Conservation (phyloP, 1,139 yeast genomes). For the Hemisphaericaspora subhashii region DNA sequence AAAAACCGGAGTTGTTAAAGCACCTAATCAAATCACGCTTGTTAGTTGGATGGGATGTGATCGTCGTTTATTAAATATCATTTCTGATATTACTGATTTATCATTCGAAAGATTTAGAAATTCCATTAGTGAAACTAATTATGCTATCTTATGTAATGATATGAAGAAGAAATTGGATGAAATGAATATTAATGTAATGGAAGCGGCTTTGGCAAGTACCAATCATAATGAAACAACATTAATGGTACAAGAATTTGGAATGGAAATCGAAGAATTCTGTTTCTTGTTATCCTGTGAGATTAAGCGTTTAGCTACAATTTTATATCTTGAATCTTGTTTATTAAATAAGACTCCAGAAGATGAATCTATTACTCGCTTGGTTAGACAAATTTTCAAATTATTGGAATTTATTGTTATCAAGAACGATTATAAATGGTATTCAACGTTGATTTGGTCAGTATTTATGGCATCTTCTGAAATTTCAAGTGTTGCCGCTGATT, state of each 20-base stretch:
- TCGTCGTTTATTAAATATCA: slow-evolving; percentile 23
- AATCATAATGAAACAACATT: slow-evolving; percentile 1
- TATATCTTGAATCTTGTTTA: slow-evolving; percentile 30
- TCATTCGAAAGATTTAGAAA: slow-evolving; percentile 27
- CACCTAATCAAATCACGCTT: slow-evolving; percentile 7
- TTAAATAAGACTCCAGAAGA: slow-evolving; percentile 22
- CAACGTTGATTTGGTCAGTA: slow-evolving; percentile 27
- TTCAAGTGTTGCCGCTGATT: slow-evolving; percentile 20
- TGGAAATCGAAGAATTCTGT: slow-evolving; percentile 23
- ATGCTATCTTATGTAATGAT: slow-evolving; percentile 15
- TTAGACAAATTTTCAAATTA: slow-evolving; percentile 18
- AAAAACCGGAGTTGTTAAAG: slow-evolving; percentile 5
- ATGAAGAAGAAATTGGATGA: slow-evolving; percentile 15
- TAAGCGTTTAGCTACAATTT: slow-evolving; percentile 23
- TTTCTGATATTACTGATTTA: slow-evolving; percentile 37
- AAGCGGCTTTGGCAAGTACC: slow-evolving; percentile 1
- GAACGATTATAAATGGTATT: slow-evolving; percentile 29
- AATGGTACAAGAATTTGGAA: slow-evolving; percentile 6
- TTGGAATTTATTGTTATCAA: slow-evolving; percentile 26
- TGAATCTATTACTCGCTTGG: slow-evolving; percentile 15
- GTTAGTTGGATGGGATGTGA: slow-evolving; percentile 34
- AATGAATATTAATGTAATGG: slow-evolving; percentile 14
- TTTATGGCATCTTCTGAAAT: slow-evolving; percentile 28
- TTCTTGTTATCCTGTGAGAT: slow-evolving; percentile 29
- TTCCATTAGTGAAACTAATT: slow-evolving; percentile 19